Evolutionary conservation across 768 basidiomycete genomes (phyloP).

Genomic region (Mycena alexandri): DNA sequence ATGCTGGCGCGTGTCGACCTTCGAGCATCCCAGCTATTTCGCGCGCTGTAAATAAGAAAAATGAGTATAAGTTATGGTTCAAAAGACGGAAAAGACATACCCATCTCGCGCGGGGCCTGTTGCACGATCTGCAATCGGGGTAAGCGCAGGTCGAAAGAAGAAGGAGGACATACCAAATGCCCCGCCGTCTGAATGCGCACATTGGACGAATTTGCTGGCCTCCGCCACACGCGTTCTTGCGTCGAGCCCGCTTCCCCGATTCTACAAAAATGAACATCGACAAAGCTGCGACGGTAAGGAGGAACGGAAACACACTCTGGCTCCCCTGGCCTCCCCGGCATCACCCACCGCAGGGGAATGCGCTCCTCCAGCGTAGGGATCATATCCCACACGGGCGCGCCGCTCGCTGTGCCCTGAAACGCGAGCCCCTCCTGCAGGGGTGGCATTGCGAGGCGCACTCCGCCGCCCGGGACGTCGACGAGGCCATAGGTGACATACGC

Average conservation of each 20-base stretch:
- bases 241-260: slow-evolving; percentile 52
- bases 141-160: neutral
- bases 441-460: slow-evolving; percentile 74
- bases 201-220: slow-evolving; percentile 58
- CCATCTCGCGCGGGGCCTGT: slow-evolving; percentile 53
- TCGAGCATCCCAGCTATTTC: slow-evolving; percentile 19
- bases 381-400: slow-evolving; percentile 57
- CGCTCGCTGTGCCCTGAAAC: slow-evolving; percentile 63
- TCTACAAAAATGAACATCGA: slow-evolving; percentile 26
- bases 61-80: neutral
- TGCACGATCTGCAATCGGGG: slow-evolving; percentile 52
- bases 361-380: slow-evolving; percentile 60
- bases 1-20: neutral
- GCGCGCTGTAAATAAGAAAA: slow-evolving; percentile 6
- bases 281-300: neutral
- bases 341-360: slow-evolving; percentile 67
- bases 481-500: slow-evolving; percentile 74
- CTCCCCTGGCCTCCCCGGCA: slow-evolving; percentile 59
- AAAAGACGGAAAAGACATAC: slow-evolving; percentile 27
- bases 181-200: slow-evolving; percentile 54
- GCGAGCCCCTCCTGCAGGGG: slow-evolving; percentile 73
- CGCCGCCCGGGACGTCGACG: slow-evolving; percentile 48
- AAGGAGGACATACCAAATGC: slow-evolving; percentile 54
- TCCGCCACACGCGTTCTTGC: slow-evolving; percentile 56
- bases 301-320: slow-evolving; percentile 47